Conservation (phyloP, 352 stramenopile species). For the Porosira glacialis region DNA sequence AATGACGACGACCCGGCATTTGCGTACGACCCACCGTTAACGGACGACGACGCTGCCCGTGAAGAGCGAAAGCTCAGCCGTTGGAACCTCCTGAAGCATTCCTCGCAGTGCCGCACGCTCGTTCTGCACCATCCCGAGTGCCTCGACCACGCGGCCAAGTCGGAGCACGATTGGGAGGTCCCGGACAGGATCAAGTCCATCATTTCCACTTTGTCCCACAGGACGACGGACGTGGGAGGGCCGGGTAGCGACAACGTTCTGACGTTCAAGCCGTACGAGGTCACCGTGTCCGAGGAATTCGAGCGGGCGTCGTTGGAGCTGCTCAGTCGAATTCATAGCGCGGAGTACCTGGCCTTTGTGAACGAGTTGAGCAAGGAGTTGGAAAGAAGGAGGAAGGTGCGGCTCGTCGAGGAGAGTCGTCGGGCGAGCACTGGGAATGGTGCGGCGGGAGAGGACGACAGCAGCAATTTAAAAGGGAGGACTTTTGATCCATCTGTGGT, state of each 20-base stretch:
- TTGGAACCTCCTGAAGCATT: conserved; percentile 59
- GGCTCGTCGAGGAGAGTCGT: conserved; percentile 36
- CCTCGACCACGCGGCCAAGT: conserved; percentile 82
- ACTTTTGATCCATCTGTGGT: too few species aligned
- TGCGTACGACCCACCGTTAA: not conserved
- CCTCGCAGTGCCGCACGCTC: conserved; percentile 81
- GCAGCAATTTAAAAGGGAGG: conserved; percentile 26
- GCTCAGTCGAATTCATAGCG: conserved; percentile 83
- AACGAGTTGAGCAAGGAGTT: conserved; percentile 84
- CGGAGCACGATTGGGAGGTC: conserved; percentile 83
- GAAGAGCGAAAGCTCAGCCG: conserved; percentile 47
- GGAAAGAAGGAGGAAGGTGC: conserved; percentile 58
- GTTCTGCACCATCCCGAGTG: conserved; percentile 88
- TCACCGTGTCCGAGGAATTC: conserved; percentile 84
- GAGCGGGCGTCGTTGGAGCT: conserved; percentile 80
- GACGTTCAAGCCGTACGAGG: conserved; percentile 75
- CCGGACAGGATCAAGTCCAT: conserved; percentile 84
- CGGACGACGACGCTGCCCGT: conserved; percentile 1
- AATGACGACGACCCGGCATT: too few species aligned
- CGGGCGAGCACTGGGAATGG: conserved; percentile 8
- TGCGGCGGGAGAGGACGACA: not conserved
- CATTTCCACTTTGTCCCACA: conserved; percentile 65
- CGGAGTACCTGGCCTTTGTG: conserved; percentile 86
- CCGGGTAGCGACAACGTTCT: conserved; percentile 32
- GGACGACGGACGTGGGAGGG: conserved; percentile 27